Evolutionary conservation across 495 filamentous ascomycete species (phyloP), one percentile per base, ranked within the genome.

Genomic region (Sordaria brevicollis): DNA sequence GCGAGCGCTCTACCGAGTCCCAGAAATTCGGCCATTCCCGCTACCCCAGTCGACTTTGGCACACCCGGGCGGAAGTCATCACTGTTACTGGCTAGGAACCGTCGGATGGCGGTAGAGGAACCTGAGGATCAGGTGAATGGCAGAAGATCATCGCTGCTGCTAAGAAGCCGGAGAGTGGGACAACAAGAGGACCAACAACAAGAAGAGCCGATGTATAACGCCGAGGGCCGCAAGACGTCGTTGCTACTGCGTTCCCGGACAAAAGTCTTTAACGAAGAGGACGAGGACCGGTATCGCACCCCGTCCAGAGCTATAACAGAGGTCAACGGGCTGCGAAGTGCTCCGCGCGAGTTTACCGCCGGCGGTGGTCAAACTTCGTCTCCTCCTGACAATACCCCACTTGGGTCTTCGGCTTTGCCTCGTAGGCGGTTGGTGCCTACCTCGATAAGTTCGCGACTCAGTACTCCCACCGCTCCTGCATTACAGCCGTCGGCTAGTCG

Each of bases 221-320:
- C 71, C 38, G 73, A 76, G 25, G 80, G 80, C 29, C 79, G 83
- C 21, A 81, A 81, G 67, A 78, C 78, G 2, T 83, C 82, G 11
- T 68, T 81, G 67, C 75, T 80, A 68, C 72, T 77, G 35, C 80
- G 76, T 69, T 77, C 33, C 65, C 83, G 81, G 21, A 83, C 80
- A 5, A 76, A 74, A 9, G 82, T 80, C 34, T 73, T 83, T 33
- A 81, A 82, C 7, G 80, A 83, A 11, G 78, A 83, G 6, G 83
- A 86, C 25, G 84, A 84, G 17, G 71, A 74, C 5, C 77, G 83
- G 41, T 85, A 84, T 75, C 83, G 87, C 5, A 81, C 83, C 13
- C 86, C 86, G 0, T 88, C 86, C 3, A 76, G 88, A 13, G 87
- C 87, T 0, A 76, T 79, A n/a, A 89, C 87, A 11, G 87, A 89